These are phyloP conservation scores for Xylaria multiplex DNA, from an alignment of 2,329 filamentous ascomycete genomes.

Conservation along the genomic window DNA sequence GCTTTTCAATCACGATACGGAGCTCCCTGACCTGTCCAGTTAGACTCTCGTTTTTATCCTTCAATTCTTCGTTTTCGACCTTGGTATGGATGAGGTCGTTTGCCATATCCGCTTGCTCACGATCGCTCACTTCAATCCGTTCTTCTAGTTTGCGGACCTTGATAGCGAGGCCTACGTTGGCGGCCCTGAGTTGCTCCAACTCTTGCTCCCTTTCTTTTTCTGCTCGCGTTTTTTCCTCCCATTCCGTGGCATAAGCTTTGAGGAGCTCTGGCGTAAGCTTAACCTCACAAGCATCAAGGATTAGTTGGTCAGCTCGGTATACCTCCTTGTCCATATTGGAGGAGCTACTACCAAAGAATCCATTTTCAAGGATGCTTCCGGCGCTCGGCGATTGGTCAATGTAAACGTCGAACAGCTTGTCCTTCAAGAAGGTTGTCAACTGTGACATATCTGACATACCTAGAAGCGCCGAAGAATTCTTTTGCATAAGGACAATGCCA, in stretches of 20 bases:
- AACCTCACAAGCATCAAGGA: constrained; percentile 90
- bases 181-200: constrained; percentile 75
- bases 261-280: constrained; percentile 86
- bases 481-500: constrained; percentile 94
- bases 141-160: constrained; percentile 89
- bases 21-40: constrained; percentile 87
- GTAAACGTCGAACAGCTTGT: constrained; percentile 94
- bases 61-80: constrained; percentile 89
- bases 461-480: constrained; percentile 82
- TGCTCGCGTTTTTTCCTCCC: constrained; percentile 87
- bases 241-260: constrained; percentile 82
- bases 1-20: constrained; percentile 85
- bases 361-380: constrained; percentile 92
- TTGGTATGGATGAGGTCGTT: constrained; percentile 92
- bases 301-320: constrained; percentile 91
- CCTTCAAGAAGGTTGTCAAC: constrained; percentile 89
- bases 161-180: constrained; percentile 73
- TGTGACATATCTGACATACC: constrained; percentile 90
- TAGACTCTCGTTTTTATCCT: constrained; percentile 88
- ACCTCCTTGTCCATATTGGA: constrained; percentile 93
- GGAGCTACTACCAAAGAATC: constrained; percentile 94
- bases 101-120: constrained; percentile 88
- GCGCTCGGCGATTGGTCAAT: constrained; percentile 93
- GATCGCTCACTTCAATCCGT: constrained; percentile 86
- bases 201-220: constrained; percentile 87